Percentiles rank a stretch among this genome's conserved stretches.
These are phyloP conservation scores for Silene uniflora DNA, from an alignment of 148 eudicot species.

Conservation along the genomic window DNA sequence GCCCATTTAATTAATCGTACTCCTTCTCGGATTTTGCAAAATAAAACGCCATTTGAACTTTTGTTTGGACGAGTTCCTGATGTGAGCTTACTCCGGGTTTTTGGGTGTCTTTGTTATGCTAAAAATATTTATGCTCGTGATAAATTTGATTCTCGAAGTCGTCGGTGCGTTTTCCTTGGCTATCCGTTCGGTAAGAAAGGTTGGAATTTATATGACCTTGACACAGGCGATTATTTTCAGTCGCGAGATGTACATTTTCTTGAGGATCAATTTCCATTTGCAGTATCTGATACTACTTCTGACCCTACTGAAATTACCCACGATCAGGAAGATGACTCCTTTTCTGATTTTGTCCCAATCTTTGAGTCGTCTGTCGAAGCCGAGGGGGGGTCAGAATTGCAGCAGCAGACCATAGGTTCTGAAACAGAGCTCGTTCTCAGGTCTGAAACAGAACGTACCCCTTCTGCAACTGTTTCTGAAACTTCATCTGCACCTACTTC, in stretches of 20 bases:
- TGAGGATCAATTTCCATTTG: neutral
- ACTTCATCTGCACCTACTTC: no score
- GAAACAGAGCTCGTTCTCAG: no score
- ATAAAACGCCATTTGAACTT: neutral
- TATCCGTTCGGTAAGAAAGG: neutral
- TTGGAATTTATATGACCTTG: neutral
- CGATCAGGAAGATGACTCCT: no score
- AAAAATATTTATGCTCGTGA: neutral
- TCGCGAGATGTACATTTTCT: neutral
- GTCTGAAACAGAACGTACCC: no score
- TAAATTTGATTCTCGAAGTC: neutral
- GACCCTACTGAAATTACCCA: neutral
- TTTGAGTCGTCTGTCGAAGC: neutral
- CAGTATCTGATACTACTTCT: neutral
- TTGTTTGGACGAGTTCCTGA: neutral
- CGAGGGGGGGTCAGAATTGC: no score
- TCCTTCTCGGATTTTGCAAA: neutral
- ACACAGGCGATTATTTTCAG: neutral
- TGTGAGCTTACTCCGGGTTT: neutral
- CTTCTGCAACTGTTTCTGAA: no score
- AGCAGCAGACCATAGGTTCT: no score
- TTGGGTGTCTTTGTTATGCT: neutral
- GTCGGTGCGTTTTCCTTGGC: neutral
- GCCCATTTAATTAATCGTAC: slow-evolving; percentile 1
- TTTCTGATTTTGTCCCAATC: neutral